Percentiles rank a stretch among this genome's conserved stretches.
phyloP scores from a whole-genome alignment of 2,329 filamentous ascomycete species.

The Calycina herbarum region DNA sequence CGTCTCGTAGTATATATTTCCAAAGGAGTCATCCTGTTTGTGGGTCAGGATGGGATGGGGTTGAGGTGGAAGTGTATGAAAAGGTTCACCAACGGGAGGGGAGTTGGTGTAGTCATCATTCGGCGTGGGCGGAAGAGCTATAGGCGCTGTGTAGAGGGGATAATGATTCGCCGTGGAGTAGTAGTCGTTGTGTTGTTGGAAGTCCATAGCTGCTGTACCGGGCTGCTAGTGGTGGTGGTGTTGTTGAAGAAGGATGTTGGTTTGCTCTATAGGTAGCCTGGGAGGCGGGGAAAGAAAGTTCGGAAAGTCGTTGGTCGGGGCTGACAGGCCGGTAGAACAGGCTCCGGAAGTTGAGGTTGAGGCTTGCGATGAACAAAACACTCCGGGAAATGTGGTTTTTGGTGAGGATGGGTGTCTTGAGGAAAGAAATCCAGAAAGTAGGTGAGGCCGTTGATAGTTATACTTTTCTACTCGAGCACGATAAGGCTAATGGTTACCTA shows the following conservation, averaged over 20 bases:
- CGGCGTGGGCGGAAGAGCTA: conserved; percentile 12
- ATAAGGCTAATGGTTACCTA: background rate
- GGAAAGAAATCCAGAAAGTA: background rate
- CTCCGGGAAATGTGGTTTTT: background rate
- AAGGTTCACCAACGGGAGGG: conserved; percentile 38
- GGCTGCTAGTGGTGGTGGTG: background rate
- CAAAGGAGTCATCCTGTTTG: conserved; percentile 32
- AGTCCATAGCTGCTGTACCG: background rate
- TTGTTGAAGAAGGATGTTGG: background rate
- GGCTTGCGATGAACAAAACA: background rate
- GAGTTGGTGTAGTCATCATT: conserved; percentile 48
- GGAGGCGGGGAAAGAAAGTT: background rate
- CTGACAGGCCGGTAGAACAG: background rate
- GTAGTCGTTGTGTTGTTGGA: conserved; percentile 6
- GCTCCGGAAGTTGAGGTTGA: background rate
- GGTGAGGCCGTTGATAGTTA: conserved; percentile 2
- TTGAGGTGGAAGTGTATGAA: conserved; percentile 20
- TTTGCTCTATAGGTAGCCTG: background rate
- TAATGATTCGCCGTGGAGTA: conserved; percentile 38
- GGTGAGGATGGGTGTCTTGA: background rate
- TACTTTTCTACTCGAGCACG: background rate
- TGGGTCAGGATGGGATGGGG: conserved; percentile 32
- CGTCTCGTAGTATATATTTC: conserved; percentile 30
- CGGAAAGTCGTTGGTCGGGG: background rate
- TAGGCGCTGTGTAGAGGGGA: conserved; percentile 17